Evolutionary conservation across 345 rosid genomes (phyloP).

Genomic region (Aquilaria sinensis): DNA sequence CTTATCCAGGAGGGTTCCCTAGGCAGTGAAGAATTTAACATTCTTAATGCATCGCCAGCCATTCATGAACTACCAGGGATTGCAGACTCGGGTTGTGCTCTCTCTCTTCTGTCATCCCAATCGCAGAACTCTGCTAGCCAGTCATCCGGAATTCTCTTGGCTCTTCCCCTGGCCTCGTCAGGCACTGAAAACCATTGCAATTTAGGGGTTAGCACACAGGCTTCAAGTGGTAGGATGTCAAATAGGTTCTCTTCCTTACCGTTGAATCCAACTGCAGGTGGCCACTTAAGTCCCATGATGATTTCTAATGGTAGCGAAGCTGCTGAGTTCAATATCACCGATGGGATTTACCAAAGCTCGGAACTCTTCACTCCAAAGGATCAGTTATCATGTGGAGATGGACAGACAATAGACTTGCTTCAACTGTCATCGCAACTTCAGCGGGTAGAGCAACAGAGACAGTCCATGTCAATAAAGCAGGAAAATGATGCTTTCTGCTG

Average conservation of each 20-base stretch:
- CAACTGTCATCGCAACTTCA: conserved; percentile 73
- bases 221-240: conserved; percentile 19
- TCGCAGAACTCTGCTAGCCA: conserved; percentile 38
- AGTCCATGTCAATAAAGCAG: conserved; percentile 39
- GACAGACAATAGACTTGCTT: conserved; percentile 53
- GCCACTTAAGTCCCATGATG: conserved; percentile 20
- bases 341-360: conserved; percentile 26
- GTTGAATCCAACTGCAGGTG: conserved; percentile 28
- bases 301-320: conserved; percentile 24
- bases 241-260: conserved; percentile 25
- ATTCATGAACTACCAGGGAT: conserved; percentile 37
- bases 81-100: conserved; percentile 66
- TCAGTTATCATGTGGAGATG: conserved; percentile 23
- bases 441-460: conserved; percentile 65
- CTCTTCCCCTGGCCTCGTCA: conserved; percentile 28
- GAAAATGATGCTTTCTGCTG: conserved; percentile 40
- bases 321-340: conserved; percentile 23
- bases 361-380: conserved; percentile 24
- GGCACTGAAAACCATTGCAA: conserved; percentile 17
- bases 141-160: conserved; percentile 29
- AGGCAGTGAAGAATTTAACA: conserved; percentile 28
- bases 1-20: conserved; percentile 30
- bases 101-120: conserved; percentile 95
- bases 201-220: conserved; percentile 19
- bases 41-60: conserved; percentile 25